Conservation (phyloP, 805 yeast genomes). For the Ogataea paradorogensis region DNA sequence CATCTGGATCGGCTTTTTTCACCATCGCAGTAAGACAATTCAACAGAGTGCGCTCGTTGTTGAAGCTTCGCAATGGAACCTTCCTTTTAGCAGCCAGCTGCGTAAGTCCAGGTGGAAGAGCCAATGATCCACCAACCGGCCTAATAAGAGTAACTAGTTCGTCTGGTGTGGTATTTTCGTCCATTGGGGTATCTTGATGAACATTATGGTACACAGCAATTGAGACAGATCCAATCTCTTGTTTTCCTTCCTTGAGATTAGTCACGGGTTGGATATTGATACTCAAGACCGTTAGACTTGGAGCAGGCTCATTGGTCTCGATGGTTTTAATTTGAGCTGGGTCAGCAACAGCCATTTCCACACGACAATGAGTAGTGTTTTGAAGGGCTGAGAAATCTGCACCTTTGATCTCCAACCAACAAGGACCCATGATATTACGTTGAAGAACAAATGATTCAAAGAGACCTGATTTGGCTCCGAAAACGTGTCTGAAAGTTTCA, state of each 20-base stretch:
- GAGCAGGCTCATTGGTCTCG: constrained; percentile 43
- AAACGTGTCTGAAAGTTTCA: constrained; percentile 70
- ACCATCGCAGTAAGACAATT: constrained; percentile 71
- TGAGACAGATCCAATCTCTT: constrained; percentile 84
- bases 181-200: constrained; percentile 73
- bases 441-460: constrained; percentile 86
- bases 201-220: constrained; percentile 66
- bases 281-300: constrained; percentile 71
- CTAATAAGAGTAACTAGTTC: constrained; percentile 71
- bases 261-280: constrained; percentile 77
- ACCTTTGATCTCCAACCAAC: constrained; percentile 80
- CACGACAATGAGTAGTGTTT: constrained; percentile 74
- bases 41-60: constrained; percentile 71
- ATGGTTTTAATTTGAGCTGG: constrained; percentile 42
- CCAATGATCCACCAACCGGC: constrained; percentile 60
- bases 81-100: constrained; percentile 55
- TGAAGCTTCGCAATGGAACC: constrained; percentile 54
- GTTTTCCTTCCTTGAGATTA: constrained; percentile 71
- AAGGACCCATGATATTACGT: constrained; percentile 91
- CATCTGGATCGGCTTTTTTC: constrained; percentile 82
- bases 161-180: constrained; percentile 57
- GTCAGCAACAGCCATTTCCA: constrained; percentile 59
- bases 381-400: constrained; percentile 57
- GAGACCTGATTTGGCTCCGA: constrained; percentile 69
- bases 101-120: constrained; percentile 75